Evolutionary conservation across 345 rosid genomes (phyloP).

Genomic region (Euphorbia pulcherrima): DNA sequence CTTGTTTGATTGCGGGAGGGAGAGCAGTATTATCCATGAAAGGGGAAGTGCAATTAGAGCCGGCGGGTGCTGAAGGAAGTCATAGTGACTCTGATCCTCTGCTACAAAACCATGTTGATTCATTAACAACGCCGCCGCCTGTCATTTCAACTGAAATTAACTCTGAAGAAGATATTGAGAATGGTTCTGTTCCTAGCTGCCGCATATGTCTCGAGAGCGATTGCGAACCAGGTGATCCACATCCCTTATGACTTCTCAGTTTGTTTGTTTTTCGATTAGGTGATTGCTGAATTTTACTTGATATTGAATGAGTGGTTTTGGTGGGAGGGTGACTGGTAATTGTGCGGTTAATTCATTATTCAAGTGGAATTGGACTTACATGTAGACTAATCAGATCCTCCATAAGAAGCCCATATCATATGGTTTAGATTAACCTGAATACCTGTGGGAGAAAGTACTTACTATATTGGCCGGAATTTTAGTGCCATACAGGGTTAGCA

Average conservation of each 20-base stretch:
- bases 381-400: not conserved
- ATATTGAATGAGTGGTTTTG: not conserved
- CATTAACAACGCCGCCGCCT: constrained; percentile 27
- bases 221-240: constrained; percentile 50
- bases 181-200: constrained; percentile 62
- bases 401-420: not conserved
- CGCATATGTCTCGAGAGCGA: constrained; percentile 93
- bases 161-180: constrained; percentile 55
- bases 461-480: not conserved
- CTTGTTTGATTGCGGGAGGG: not conserved
- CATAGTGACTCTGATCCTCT: constrained; percentile 75
- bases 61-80: constrained; percentile 29
- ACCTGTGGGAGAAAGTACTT: not conserved
- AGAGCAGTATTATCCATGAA: constrained; percentile 34
- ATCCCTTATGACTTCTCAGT: not conserved
- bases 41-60: constrained; percentile 68
- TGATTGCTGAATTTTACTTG: constrained; percentile 1
- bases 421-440: not conserved
- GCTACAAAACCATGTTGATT: constrained; percentile 34
- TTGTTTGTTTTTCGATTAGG: not conserved
- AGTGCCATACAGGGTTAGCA: too few species aligned
- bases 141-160: constrained; percentile 53
- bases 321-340: not conserved
- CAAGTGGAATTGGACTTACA: not conserved
- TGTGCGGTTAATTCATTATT: not conserved